Evolutionary conservation across 1,284 basidiomycete genomes (phyloP), one percentile per base, ranked within the genome.

Genomic region (Porodaedalea pini): DNA sequence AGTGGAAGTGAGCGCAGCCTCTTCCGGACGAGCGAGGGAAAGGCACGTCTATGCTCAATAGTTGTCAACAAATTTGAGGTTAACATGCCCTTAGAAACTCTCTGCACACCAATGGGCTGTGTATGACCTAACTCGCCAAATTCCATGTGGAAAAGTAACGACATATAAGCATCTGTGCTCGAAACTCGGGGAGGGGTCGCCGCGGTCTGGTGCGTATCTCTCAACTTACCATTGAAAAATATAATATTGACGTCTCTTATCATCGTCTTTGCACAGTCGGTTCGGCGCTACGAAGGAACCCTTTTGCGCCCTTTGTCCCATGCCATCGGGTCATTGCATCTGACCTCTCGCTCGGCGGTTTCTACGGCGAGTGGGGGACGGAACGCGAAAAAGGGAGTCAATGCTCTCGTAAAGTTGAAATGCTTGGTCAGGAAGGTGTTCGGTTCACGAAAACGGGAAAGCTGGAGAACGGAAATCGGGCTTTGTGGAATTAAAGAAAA

Each of bases 261-360:
- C 21, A 37, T 8, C 34, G 31, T 19, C 48, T 40, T 19, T 31
- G 40, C 27, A 13, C 60, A 83, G 85, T 85, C 21, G 85, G 85
- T 25, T 74, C 72, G 31, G 85, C 83, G 0, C 67, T 87, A 37
- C 72, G 79, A 37, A 74, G 72, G 39, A 87, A 87, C 63, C 84
- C 85, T 0, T 88, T 86, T 64, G 77, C 78, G 4, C 85, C 85
- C 0, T 76, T 73, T 54, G 74, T 86, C 7, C 85, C 85, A 0
- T 88, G 86, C 55, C 85, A 87, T 63, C 78, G 85, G 31, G 76
- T 87, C 51, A 78, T 87, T 25, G 80, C 83, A 0, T 80, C 83
- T 1, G 79, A 77, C 60, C 63, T 77, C 7, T 84, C 76, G 56
- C 72, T 86, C 17, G 83, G 84, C 2, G 83, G 83, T 0, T 86